Evolutionary conservation across 1,284 basidiomycete genomes (phyloP).

Genomic region (Cutaneotrichosporon sp.): DNA sequence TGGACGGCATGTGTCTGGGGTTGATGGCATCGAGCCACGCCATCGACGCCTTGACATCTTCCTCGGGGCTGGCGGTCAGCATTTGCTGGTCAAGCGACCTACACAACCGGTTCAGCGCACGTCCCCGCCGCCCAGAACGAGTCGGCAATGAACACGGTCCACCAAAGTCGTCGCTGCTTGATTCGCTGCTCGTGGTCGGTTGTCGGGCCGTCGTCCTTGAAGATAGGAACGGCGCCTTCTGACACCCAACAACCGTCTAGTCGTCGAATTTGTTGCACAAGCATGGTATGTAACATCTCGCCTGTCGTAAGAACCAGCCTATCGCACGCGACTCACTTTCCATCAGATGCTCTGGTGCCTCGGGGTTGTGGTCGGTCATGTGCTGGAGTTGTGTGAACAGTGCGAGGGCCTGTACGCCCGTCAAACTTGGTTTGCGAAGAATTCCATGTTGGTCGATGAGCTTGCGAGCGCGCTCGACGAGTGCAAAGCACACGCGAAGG

Average conservation of each 20-base stretch:
- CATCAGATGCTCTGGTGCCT: constrained; percentile 24
- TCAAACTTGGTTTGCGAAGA: constrained; percentile 32
- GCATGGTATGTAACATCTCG: constrained; percentile 32
- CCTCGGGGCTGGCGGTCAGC: constrained; percentile 29
- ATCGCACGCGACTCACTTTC: constrained; percentile 28
- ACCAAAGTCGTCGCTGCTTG: constrained; percentile 31
- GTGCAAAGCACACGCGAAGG: constrained; percentile 32
- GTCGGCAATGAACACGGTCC: constrained; percentile 37
- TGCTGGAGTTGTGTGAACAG: constrained; percentile 36
- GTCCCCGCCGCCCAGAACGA: constrained; percentile 35
- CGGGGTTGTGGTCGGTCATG: constrained; percentile 29
- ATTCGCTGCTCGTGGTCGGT: background rate
- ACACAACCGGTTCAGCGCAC: constrained; percentile 36
- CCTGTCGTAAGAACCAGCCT: background rate
- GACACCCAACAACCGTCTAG: constrained; percentile 35
- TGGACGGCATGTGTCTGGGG: constrained; percentile 20
- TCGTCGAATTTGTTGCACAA: constrained; percentile 38
- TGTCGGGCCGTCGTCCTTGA: background rate
- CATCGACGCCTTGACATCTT: constrained; percentile 28
- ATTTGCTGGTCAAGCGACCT: constrained; percentile 5
- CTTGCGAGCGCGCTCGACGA: constrained; percentile 31
- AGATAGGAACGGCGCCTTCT: constrained; percentile 3
- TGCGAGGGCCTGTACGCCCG: constrained; percentile 38
- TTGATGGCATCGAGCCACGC: constrained; percentile 30
- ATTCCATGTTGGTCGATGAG: constrained; percentile 39